Evolutionary conservation across 352 stramenopile species (phyloP), one percentile per base, ranked within the genome.

Genomic region (Phytophthora fragariaefolia): DNA sequence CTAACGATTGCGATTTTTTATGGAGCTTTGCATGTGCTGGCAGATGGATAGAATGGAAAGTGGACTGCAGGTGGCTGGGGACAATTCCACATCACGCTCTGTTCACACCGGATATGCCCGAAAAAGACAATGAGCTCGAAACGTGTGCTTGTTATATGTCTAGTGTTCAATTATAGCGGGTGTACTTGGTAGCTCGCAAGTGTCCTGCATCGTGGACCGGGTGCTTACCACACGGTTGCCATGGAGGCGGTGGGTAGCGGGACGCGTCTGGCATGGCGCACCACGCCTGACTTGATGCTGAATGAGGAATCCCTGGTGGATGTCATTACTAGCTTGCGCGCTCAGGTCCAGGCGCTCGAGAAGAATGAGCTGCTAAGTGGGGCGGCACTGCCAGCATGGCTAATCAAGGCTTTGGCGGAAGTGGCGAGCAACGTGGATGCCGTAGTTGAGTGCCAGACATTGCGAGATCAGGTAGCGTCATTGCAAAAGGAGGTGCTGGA

Each of bases 241-340:
- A 77, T 80, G 73, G 61, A 80, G 40, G 66, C 73, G 30, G 66
- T 64, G 1, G 30, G 36, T 9, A 89, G 82, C 45, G 61, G 77
- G 28, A 83, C 79, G 42, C 73, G 76, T 45, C 65, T 94, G 45
- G 52, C 74, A 30, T 93, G 85, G 85, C 85, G 83, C 15, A 78
- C 80, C 4, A 74, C 83, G 27, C 84, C 85, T 7, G 85, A 94
- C 34, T 76, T 96, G 50, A 74, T 91, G 32, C 67, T 94, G 59
- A 93, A 95, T 40, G 85, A 92, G 26, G 85, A 95, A 50, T 88
- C 84, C 7, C 71, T 95, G 4, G 79, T 92, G 18, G 82, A 94
- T 23, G 70, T 94, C 17, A 91, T 95, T 61, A 76, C 67, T n/a
- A 82, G 84, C 58, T 65, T 95, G 64, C 81, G 79, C 18, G 50